A percentile compares a stretch with the other conserved stretches of the same genome.
Evolutionary conservation across 177 flowering plant genomes (phyloP).

Genomic region (Tripterygium wilfordii): DNA sequence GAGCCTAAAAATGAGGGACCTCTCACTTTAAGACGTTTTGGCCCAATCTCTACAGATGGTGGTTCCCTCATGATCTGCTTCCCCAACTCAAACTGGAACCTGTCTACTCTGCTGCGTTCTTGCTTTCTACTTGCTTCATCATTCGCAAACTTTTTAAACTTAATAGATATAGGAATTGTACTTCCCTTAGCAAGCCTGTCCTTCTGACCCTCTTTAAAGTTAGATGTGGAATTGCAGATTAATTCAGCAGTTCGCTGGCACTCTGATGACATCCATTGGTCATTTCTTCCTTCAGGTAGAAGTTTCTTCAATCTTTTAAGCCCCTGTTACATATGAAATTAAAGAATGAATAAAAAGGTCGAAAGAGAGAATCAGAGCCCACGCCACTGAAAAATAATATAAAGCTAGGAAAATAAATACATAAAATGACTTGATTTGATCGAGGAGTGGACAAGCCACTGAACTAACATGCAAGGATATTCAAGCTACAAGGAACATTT

Average conservation of each 20-base stretch:
- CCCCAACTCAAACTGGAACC: slow-evolving; percentile 20
- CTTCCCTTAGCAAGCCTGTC: slow-evolving; percentile 26
- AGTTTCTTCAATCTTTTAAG: slow-evolving; percentile 62
- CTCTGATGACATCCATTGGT: slow-evolving; percentile 21
- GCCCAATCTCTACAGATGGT: no score
- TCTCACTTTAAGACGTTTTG: no score
- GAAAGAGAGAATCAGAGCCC: neutral
- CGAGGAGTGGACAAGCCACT: no score
- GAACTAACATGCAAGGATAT: no score
- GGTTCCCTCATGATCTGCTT: slow-evolving; percentile 44
- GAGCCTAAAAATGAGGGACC: slow-evolving; percentile 45
- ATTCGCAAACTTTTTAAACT: slow-evolving; percentile 29
- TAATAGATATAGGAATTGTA: slow-evolving; percentile 36
- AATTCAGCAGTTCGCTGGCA: neutral
- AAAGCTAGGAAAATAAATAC: no score
- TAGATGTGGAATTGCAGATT: neutral
- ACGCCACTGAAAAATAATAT: no score
- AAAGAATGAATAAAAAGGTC: neutral
- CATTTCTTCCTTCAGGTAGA: slow-evolving; percentile 32
- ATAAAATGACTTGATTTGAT: no score
- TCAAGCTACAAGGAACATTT: no score
- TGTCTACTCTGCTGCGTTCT: slow-evolving; percentile 29
- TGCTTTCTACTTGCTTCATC: slow-evolving; percentile 28
- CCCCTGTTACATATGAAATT: no score
- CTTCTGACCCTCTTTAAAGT: no score